Conservation (phyloP, 2,329 filamentous ascomycete species). For the Sodiomyces alkalinus region DNA sequence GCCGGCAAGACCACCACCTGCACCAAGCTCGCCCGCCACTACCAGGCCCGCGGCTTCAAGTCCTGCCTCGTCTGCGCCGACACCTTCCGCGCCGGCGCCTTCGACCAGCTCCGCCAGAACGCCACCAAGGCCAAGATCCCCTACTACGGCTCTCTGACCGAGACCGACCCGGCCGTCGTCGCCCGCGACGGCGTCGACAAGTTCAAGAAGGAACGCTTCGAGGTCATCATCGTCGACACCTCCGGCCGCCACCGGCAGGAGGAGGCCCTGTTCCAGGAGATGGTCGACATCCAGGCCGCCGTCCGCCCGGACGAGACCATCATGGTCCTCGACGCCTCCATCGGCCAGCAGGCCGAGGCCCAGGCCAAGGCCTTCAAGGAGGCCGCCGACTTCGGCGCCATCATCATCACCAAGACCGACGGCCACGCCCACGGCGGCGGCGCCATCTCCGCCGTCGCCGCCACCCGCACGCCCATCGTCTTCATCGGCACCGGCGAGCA, state of each 20-base stretch:
- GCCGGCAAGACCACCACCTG: slow-evolving; percentile 97
- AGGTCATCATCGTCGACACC: slow-evolving; percentile 97
- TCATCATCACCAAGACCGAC: slow-evolving; percentile 98
- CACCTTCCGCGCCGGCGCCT: slow-evolving; percentile 95
- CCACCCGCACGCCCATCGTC: slow-evolving; percentile 91
- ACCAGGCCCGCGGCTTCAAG: slow-evolving; percentile 85
- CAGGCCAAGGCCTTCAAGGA: slow-evolving; percentile 97
- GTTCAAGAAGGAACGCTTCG: slow-evolving; percentile 97
- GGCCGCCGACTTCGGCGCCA: slow-evolving; percentile 89
- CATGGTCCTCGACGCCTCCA: slow-evolving; percentile 93
- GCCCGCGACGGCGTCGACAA: slow-evolving; percentile 93
- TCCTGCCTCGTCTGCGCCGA: slow-evolving; percentile 92
- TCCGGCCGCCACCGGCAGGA: slow-evolving; percentile 92
- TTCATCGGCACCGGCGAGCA: slow-evolving; percentile 98
- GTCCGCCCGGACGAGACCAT: slow-evolving; percentile 92
- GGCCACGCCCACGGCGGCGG: slow-evolving; percentile 91
- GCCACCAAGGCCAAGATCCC: slow-evolving; percentile 98
- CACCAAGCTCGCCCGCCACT: slow-evolving; percentile 91
- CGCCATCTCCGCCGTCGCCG: slow-evolving; percentile 92
- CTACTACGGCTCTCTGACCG: slow-evolving; percentile 91
- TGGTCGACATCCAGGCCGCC: slow-evolving; percentile 89
- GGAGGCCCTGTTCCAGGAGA: slow-evolving; percentile 88
- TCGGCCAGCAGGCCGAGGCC: slow-evolving; percentile 88
- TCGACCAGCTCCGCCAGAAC: slow-evolving; percentile 97
- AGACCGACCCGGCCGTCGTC: slow-evolving; percentile 88